Evolutionary conservation across 768 basidiomycete genomes (phyloP).

Genomic region (Rhizopogon salebrosus): DNA sequence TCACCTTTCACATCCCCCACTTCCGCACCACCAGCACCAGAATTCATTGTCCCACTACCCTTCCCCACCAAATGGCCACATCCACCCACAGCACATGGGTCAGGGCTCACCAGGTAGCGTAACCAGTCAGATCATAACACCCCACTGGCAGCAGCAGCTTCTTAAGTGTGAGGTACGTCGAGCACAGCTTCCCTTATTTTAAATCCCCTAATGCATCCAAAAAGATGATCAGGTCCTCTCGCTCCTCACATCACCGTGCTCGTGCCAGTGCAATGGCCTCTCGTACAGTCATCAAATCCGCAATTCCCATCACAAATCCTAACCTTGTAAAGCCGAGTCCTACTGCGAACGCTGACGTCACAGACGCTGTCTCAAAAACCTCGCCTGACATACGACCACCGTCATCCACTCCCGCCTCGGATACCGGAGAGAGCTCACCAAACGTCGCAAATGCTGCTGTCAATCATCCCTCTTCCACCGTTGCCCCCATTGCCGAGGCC

Average conservation of each 20-base stretch:
- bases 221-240: slow-evolving; percentile 79
- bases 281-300: slow-evolving; percentile 78
- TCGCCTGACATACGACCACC: slow-evolving; percentile 22
- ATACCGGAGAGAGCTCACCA: slow-evolving; percentile 31
- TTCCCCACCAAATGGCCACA: slow-evolving; percentile 69
- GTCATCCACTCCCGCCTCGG: slow-evolving; percentile 24
- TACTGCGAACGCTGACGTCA: slow-evolving; percentile 19
- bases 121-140: slow-evolving; percentile 60
- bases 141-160: slow-evolving; percentile 92
- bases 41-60: slow-evolving; percentile 74
- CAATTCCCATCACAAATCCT: slow-evolving; percentile 90
- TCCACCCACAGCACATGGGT: slow-evolving; percentile 52
- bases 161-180: slow-evolving; percentile 83
- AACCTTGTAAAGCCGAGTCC: slow-evolving; percentile 52
- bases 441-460: slow-evolving; percentile 27
- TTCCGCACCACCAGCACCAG: slow-evolving; percentile 74
- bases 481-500: slow-evolving; percentile 65
- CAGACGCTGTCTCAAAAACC: slow-evolving; percentile 20
- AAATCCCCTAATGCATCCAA: slow-evolving; percentile 13
- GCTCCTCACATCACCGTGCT: slow-evolving; percentile 91
- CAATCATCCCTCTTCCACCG: slow-evolving; percentile 73
- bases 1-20: slow-evolving; percentile 43
- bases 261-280: slow-evolving; percentile 93
- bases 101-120: slow-evolving; percentile 55
- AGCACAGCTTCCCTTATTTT: not conserved